phyloP scores from a whole-genome alignment of 805 yeast genomes.

The Candida methanosorbosa region DNA sequence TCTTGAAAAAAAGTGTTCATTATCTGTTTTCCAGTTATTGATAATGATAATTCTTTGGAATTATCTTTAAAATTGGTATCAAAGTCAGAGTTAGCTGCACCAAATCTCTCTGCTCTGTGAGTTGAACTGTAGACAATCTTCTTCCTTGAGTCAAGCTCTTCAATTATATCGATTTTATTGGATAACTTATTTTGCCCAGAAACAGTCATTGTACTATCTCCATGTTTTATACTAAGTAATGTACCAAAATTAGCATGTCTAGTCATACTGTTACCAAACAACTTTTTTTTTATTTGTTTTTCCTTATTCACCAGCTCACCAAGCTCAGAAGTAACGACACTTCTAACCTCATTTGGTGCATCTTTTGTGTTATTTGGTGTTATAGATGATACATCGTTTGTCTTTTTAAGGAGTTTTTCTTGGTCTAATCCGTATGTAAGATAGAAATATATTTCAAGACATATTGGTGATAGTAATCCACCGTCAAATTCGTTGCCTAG shows the following conservation, averaged over 20 bases:
- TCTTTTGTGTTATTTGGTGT: no score
- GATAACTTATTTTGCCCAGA: slow-evolving; percentile 53
- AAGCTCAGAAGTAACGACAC: slow-evolving; percentile 24
- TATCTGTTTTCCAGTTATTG: not conserved
- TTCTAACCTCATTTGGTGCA: not conserved
- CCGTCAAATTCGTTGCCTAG: slow-evolving; percentile 57
- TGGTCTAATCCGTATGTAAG: slow-evolving; percentile 49
- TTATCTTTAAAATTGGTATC: slow-evolving; percentile 13
- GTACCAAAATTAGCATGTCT: slow-evolving; percentile 94
- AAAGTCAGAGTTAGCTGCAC: slow-evolving; percentile 19
- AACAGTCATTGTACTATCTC: slow-evolving; percentile 51
- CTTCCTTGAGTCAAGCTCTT: slow-evolving; percentile 58
- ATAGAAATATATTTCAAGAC: slow-evolving; percentile 63
- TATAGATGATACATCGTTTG: slow-evolving; percentile 6
- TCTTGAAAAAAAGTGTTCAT: slow-evolving; percentile 41
- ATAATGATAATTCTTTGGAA: not conserved
- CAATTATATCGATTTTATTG: slow-evolving; percentile 37
- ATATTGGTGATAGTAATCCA: slow-evolving; percentile 47
- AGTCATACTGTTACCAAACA: slow-evolving; percentile 23
- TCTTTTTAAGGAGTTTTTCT: slow-evolving; percentile 18
- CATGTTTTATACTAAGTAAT: slow-evolving; percentile 59
- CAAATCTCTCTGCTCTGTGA: slow-evolving; percentile 8
- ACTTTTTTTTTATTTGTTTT: slow-evolving; percentile 32
- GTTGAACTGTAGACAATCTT: slow-evolving; percentile 39
- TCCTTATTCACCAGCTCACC: slow-evolving; percentile 54